These are phyloP conservation scores for Scedosporium apiospermum DNA, from an alignment of 2,329 filamentous ascomycete species.

Conservation along the genomic window DNA sequence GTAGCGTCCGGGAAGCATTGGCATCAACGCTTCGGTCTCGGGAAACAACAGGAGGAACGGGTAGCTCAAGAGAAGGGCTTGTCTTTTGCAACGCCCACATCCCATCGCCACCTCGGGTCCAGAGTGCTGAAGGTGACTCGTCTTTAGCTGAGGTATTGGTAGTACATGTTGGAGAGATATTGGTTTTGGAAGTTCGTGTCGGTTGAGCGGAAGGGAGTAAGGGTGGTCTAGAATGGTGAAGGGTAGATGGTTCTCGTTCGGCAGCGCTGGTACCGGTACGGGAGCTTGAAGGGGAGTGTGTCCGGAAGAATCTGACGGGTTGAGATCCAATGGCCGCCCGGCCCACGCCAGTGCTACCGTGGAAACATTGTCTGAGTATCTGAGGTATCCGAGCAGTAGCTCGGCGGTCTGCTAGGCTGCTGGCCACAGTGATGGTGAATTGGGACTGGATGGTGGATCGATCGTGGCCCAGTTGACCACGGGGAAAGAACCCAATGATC, in stretches of 20 bases:
- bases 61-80: background rate
- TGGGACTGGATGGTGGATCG: background rate
- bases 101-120: background rate
- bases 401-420: constrained; percentile 9
- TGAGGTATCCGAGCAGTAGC: constrained; percentile 12
- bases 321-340: constrained; percentile 8
- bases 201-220: constrained; percentile 15
- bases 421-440: constrained; percentile 10
- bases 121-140: constrained; percentile 27
- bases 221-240: constrained; percentile 24
- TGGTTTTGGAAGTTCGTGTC: background rate
- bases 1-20: background rate
- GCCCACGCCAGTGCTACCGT: constrained; percentile 10
- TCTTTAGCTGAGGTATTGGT: constrained; percentile 58
- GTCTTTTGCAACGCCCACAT: background rate
- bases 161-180: constrained; percentile 20
- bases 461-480: constrained; percentile 1
- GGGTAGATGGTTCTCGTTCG: constrained; percentile 20
- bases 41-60: background rate
- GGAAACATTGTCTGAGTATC: constrained; percentile 10
- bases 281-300: background rate
- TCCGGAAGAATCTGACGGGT: background rate
- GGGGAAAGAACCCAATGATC: background rate
- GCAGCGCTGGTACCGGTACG: background rate
- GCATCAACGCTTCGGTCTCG: background rate